A percentile compares a stretch with the other conserved stretches of the same genome.
Evolutionary conservation across 2,329 filamentous ascomycete genomes (phyloP).

Genomic region (Xylaria hypoxylon): DNA sequence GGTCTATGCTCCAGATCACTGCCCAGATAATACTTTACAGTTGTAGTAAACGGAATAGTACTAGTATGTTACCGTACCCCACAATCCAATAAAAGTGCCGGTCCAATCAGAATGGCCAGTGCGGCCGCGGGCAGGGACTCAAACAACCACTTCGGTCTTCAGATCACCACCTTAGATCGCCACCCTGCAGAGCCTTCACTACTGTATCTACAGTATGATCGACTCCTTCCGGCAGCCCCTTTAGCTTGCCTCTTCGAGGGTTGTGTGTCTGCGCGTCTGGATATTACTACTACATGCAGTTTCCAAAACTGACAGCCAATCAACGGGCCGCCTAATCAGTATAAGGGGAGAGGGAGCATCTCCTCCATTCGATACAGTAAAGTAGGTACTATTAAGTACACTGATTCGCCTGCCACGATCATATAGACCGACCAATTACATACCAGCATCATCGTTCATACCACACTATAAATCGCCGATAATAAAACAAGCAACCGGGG

Average conservation of each 20-base stretch:
- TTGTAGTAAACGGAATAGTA: not conserved
- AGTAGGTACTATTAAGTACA: not conserved
- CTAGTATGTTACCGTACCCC: constrained; percentile 1
- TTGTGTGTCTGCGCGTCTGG: too few species aligned
- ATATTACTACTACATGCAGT: too few species aligned
- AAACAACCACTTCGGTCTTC: not conserved
- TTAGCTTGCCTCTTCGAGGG: too few species aligned
- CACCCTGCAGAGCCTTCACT: too few species aligned
- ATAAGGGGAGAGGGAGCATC: not conserved
- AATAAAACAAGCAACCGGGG: constrained; percentile 1
- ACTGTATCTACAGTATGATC: too few species aligned
- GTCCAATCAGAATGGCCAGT: constrained; percentile 9
- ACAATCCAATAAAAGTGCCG: constrained; percentile 10
- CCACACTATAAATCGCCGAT: constrained; percentile 2
- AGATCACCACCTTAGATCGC: not conserved
- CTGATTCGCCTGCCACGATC: not conserved
- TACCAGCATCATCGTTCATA: too few species aligned
- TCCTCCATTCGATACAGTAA: not conserved
- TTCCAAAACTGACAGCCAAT: too few species aligned
- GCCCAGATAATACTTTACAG: too few species aligned
- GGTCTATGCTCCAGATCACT: constrained; percentile 21
- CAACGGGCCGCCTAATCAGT: too few species aligned
- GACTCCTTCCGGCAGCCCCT: too few species aligned
- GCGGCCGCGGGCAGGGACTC: not conserved
- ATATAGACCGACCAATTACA: not conserved